Evolutionary conservation across 202 grass and related monocot genomes (phyloP), one percentile per base, ranked within the genome.

Genomic region (Digitaria exilis): DNA sequence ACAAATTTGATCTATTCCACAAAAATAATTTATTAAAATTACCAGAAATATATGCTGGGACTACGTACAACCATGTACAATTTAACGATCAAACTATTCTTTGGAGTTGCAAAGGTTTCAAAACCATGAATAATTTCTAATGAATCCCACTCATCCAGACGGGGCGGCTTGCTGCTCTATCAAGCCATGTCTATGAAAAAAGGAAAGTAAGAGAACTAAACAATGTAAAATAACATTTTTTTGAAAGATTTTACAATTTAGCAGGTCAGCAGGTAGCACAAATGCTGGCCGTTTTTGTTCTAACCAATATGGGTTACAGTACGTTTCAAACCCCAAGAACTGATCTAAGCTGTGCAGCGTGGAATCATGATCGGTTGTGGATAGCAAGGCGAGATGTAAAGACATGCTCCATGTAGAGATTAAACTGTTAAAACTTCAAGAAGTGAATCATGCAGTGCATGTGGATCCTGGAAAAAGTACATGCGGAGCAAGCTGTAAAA

Each of bases 351-450:
- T 54, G 50, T 69, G 77, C 21, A 54, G 67, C 37, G 71, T 43
- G 51, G 54, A 76, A 85, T 65, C 63, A 85, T 77, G 82, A 85
- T 77, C 76, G 18, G 28, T 65, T 10, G 81, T 63, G 56, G 65
- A 43, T 81, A 76, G 76, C 75, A 80, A 60, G 75, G 70, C 26
- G 54, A 55, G 77, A 81, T 48, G 34, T 17, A 32, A 45, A 71
- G 71, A 89, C 77, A 89, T 89, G 77, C 87, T 71, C 77, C 64
- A 64, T 30, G 12, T 21, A 26, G 77, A 65, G 31, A 44, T 14
- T 71, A 81, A 89, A 89, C 55, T 31, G 87, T 71, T 49, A 82
- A 89, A 81, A 85, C 64, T 69, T 44, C 77, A 50, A 89, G 77
- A 55, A 81, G 6, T 46, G 71, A 80, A 77, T 89, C 87, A 81